These are phyloP conservation scores for Verbascum thapsus DNA, from an alignment of 257 asterid genomes.

Conservation along the genomic window DNA sequence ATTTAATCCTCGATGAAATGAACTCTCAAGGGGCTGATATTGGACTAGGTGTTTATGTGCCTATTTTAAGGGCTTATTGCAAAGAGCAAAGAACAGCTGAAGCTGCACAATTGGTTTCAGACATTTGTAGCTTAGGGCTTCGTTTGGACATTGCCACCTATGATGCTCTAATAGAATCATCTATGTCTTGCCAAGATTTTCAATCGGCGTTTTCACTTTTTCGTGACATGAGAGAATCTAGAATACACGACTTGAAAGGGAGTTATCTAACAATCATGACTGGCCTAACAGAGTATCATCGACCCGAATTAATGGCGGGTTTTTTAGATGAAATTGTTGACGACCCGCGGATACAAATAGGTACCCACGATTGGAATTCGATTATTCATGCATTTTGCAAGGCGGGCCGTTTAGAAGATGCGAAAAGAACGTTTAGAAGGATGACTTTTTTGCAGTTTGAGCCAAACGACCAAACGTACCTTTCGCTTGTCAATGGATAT, in stretches of 20 bases:
- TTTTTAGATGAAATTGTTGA: slow-evolving; percentile 83
- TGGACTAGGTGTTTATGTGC: slow-evolving; percentile 78
- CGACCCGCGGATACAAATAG: slow-evolving; percentile 77
- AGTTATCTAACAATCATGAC: slow-evolving; percentile 94
- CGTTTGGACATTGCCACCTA: slow-evolving; percentile 59
- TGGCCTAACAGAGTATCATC: slow-evolving; percentile 87
- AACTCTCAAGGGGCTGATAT: slow-evolving; percentile 63
- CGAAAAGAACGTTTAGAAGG: slow-evolving; percentile 84
- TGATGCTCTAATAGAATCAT: slow-evolving; percentile 77
- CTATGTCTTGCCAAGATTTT: slow-evolving; percentile 93
- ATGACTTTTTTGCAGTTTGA: slow-evolving; percentile 82
- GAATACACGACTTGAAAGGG: slow-evolving; percentile 60
- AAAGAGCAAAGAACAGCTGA: slow-evolving; percentile 83
- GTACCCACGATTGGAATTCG: slow-evolving; percentile 96
- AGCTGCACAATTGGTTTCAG: slow-evolving; percentile 83
- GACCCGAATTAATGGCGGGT: slow-evolving; percentile 95
- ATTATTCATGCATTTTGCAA: slow-evolving; percentile 92
- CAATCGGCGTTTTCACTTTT: slow-evolving; percentile 89
- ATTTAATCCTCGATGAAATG: slow-evolving; percentile 78
- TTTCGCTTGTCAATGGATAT: slow-evolving; percentile 80
- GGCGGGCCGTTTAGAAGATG: slow-evolving; percentile 84
- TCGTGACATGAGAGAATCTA: slow-evolving; percentile 92
- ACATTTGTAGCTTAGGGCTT: slow-evolving; percentile 62
- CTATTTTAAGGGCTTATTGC: slow-evolving; percentile 75
- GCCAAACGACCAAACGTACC: slow-evolving; percentile 85